Percentiles rank a stretch among this genome's conserved stretches.
Evolutionary conservation across 495 filamentous ascomycete species (phyloP).

Genomic region (Paragyromitra xinjiangensis): DNA sequence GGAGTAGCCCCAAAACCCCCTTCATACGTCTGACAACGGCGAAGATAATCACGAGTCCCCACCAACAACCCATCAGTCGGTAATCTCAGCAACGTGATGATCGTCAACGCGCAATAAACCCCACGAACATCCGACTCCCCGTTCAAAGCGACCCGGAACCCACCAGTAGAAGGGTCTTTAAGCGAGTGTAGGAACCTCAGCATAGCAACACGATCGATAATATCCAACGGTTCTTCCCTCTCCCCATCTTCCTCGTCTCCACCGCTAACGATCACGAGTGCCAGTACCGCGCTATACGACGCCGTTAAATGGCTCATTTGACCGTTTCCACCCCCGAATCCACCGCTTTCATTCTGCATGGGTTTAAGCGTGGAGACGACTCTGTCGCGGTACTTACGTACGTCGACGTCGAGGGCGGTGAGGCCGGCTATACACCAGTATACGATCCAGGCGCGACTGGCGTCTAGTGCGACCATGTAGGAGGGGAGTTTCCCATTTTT

Average conservation of each 20-base stretch:
- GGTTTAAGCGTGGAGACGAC: constrained; percentile 75
- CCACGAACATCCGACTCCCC: constrained; percentile 96
- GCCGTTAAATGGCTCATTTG: constrained; percentile 86
- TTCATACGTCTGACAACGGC: constrained; percentile 89
- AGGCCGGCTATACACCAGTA: constrained; percentile 88
- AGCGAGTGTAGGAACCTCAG: constrained; percentile 86
- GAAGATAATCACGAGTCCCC: constrained; percentile 79
- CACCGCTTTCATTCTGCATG: constrained; percentile 83
- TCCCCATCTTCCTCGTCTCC: constrained; percentile 59
- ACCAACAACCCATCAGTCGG: constrained; percentile 69
- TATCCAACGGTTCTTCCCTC: constrained; percentile 64
- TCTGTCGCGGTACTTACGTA: constrained; percentile 71
- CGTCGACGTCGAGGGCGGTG: constrained; percentile 76
- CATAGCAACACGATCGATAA: constrained; percentile 83
- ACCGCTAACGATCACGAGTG: constrained; percentile 78
- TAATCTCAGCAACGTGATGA: constrained; percentile 82
- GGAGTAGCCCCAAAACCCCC: constrained; percentile 88
- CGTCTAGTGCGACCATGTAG: constrained; percentile 74
- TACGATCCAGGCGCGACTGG: constrained; percentile 87
- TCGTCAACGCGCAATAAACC: constrained; percentile 85
- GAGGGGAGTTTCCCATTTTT: constrained; percentile 65
- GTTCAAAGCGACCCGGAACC: constrained; percentile 78
- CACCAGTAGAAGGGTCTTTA: constrained; percentile 79
- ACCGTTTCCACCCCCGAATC: constrained; percentile 93
- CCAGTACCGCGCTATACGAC: constrained; percentile 83